Evolutionary conservation across 345 rosid genomes (phyloP), one percentile per base, ranked within the genome.

Genomic region (Mercurialis annua): DNA sequence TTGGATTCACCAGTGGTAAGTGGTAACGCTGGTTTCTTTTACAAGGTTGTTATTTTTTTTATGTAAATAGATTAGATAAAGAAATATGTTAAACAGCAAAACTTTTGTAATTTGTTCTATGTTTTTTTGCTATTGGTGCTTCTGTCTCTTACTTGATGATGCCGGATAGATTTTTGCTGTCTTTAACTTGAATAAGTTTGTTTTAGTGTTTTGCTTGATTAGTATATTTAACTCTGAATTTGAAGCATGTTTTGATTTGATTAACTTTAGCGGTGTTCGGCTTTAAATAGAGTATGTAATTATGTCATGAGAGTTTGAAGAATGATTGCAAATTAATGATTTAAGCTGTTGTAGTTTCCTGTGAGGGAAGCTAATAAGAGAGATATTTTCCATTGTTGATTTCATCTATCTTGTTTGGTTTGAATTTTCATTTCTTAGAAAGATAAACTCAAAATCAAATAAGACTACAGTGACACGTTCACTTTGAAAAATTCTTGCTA

Each of bases 81-180:
- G 20, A 59, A 47, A 60, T 56, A 68, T 54, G 33, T 61, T 51
- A 62, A 62, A 67, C 59, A 62, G 47, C 44, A 47, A 55, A 62
- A 29, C n/a, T 18, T 21, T 40, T 30, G 16, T 20, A 33, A n/a
- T 30, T 33, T 64, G 14, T 29, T 55, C 33, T 56, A 15, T 64
- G 6, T 26, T 30, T 10, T 48, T 18, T n/a, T 27, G 2, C 6
- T 27, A 20, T 51, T 5, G 27, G 44, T 38, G 12, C 34, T 51
- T 30, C 8, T 18, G 15, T 20, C 18, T 10, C 36, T n/a, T 30
- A 20, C 15, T 15, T 17, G 44, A 31, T 34, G 34, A 15, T 46
- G 40, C 24, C 5, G 51, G 34, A 31, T 21, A 16, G 23, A n/a
- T 1, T 9, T 27, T n/a, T 64, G 30, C 24, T 40, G 33, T 10